phyloP scores from a whole-genome alignment of 73 alveolate species.

The Paramecium sonneborni region DNA sequence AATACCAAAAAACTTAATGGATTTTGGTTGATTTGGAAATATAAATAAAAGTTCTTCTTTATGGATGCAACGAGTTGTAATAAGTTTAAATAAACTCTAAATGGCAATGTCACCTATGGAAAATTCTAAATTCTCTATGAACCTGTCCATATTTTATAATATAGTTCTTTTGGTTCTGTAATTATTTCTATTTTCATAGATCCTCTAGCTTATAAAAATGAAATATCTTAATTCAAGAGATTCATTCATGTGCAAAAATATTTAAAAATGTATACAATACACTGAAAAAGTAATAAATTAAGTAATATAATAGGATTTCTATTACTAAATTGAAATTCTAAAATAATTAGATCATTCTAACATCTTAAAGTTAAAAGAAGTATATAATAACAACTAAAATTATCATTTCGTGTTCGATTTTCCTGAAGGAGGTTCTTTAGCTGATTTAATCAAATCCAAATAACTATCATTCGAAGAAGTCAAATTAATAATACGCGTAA shows the following conservation, averaged over 20 bases:
- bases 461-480: not conserved
- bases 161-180: not conserved
- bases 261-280: not conserved
- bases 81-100: not conserved
- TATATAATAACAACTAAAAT: not conserved
- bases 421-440: not conserved
- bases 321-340: not conserved
- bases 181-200: not conserved
- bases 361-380: not conserved
- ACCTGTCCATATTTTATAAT: not conserved
- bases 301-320: not conserved
- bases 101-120: not conserved
- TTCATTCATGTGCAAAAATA: not conserved
- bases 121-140: not conserved
- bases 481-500: not conserved
- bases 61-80: not conserved
- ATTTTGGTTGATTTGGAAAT: not conserved
- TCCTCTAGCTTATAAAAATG: not conserved
- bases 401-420: not conserved
- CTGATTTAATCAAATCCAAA: not conserved
- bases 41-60: not conserved
- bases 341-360: not conserved
- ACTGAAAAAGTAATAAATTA: not conserved
- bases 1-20: not conserved
- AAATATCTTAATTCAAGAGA: not conserved